Evolutionary conservation across 768 basidiomycete genomes (phyloP), one percentile per base, ranked within the genome.

Genomic region (Naganishia friedmannii): DNA sequence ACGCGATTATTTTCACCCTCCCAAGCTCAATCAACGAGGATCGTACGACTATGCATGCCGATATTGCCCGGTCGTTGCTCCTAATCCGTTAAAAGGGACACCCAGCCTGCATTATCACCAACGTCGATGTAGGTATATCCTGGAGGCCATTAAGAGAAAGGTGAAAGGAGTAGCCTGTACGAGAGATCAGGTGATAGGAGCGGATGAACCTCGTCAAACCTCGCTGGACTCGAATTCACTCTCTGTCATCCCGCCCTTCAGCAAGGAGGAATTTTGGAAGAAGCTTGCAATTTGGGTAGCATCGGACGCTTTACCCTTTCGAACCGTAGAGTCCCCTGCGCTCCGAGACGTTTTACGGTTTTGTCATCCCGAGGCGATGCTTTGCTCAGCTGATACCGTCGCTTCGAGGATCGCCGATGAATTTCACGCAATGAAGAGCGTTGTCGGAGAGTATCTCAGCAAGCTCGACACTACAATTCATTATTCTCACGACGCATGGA

Each of bases 381-480:
- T 53, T 53, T 53, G 53, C 7, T 53, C 53, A n/a, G 10, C 53
- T n/a, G 53, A 53, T 53, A 53, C 53, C 53, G 28, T 53, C 15
- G 28, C 53, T 6, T 23, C 23, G 8, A 53, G n/a, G 23, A 53
- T 29, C 8, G 53, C 53, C 15, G 53, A 29, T 8, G 23, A 29
- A 53, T 53, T 3, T n/a, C 7, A 3, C 8, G 17, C 8, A 8
- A 4, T 53, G 23, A 53, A 53, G 28, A 29, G 23, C 15, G 17
- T 23, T 3, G 53, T 53, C 28, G 53, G n/a, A 8, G 28, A 53
- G n/a, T 23, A 23, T 23, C 28, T 53, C 23, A 8, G 28, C n/a
- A 29, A 15, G 15, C 9, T 53, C 53, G 53, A 23, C 53, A 53
- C 53, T 23, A 29, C 28, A 6, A 29, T 53, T 23, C 53, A 23